phyloP scores from a whole-genome alignment of 2,329 filamentous ascomycete genomes.

The Penicillium freii region DNA sequence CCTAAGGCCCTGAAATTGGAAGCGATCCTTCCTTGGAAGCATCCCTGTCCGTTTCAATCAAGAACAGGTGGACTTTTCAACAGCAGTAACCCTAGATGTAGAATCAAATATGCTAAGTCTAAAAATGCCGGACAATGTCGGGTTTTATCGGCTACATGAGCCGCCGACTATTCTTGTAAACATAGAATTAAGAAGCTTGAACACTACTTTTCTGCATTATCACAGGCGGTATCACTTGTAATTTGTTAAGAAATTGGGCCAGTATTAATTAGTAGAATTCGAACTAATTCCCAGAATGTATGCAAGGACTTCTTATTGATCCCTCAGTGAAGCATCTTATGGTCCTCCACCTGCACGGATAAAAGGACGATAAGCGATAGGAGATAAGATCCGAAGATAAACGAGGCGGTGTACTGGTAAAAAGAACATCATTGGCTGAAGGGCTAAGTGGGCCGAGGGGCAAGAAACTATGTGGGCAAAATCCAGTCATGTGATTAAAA shows the following conservation, averaged over 20 bases:
- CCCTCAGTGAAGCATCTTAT: not conserved
- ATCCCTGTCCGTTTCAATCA: not conserved
- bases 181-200: not conserved
- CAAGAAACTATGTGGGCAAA: not conserved
- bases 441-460: not conserved
- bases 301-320: not conserved
- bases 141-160: no score
- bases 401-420: not conserved
- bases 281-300: no score
- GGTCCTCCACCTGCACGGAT: not conserved
- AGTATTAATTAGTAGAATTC: not conserved
- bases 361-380: not conserved
- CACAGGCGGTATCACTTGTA: no score
- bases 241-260: no score
- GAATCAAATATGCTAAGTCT: no score
- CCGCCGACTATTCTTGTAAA: no score
- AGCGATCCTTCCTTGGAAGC: not conserved
- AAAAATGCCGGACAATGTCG: no score
- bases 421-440: not conserved
- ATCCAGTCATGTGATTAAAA: not conserved
- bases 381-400: conserved; percentile 15
- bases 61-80: no score
- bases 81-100: no score
- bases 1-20: not conserved
- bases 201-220: not conserved